Percentiles rank a stretch among this genome's conserved stretches.
Evolutionary conservation across 208 protist genomes (phyloP).

Genomic region (Angomonas deanei): DNA sequence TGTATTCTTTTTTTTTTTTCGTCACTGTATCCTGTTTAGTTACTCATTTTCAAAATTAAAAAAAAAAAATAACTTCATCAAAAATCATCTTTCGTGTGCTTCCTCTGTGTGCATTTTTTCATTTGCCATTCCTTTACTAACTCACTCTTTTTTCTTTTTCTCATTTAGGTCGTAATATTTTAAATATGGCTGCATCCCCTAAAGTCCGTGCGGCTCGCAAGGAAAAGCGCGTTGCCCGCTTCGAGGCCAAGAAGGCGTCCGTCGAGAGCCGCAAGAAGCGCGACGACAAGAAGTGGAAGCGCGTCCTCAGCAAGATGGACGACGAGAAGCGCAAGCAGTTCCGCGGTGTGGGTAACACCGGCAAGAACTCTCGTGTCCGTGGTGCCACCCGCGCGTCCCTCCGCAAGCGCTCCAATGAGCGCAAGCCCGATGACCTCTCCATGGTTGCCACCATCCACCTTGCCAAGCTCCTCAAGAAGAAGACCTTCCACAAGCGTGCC

Average conservation of each 20-base stretch:
- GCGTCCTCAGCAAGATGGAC: conserved; percentile 83
- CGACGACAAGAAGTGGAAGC: conserved; percentile 88
- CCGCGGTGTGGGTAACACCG: conserved; percentile 85
- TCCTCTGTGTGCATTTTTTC: neutral
- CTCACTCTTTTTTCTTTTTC: neutral
- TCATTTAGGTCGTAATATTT: neutral
- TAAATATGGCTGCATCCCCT: neutral
- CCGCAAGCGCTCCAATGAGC: conserved; percentile 65
- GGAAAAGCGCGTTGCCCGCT: conserved; percentile 74
- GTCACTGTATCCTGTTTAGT: neutral
- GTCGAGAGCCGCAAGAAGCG: conserved; percentile 68
- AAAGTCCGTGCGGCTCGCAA: conserved; percentile 79
- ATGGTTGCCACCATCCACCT: conserved; percentile 98
- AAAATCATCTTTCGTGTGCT: conserved; percentile 16
- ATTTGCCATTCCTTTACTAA: neutral
- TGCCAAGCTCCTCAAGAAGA: conserved; percentile 94
- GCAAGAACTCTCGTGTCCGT: conserved; percentile 79
- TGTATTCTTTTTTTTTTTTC: conserved; percentile 12
- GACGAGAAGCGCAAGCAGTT: conserved; percentile 80
- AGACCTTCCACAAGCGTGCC: conserved; percentile 96
- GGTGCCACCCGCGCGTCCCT: conserved; percentile 76
- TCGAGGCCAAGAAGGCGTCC: conserved; percentile 70
- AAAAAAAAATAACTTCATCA: no score
- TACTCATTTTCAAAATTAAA: conserved; percentile 3
- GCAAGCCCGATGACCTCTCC: conserved; percentile 84